Evolutionary conservation across 345 rosid species (phyloP).

Genomic region (Eucalyptus erythrocorys): DNA sequence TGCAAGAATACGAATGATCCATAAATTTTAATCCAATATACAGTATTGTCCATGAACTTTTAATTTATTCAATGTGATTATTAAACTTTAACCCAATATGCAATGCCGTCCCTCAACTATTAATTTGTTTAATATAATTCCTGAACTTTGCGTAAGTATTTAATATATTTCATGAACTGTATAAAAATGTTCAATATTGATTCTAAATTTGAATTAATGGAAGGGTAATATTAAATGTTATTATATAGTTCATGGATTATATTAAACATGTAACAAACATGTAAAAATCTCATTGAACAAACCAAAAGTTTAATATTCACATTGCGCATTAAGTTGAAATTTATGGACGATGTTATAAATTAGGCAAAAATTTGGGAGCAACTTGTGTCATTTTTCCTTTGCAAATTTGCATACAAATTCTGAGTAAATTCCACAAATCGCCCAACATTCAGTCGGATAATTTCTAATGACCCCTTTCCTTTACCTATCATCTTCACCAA

Average conservation of each 20-base stretch:
- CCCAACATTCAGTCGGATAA: neutral
- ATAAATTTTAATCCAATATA: no score
- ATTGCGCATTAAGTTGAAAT: accelerated
- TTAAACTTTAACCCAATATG: neutral
- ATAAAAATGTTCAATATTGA: no score
- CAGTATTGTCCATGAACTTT: accelerated
- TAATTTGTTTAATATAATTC: no score
- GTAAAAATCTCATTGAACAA: neutral
- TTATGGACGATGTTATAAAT: neutral
- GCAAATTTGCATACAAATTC: neutral
- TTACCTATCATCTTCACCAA: neutral
- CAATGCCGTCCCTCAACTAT: accelerated
- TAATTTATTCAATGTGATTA: neutral
- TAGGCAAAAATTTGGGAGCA: no score
- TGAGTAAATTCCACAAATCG: neutral
- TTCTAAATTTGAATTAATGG: no score
- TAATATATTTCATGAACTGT: neutral
- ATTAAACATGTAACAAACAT: neutral
- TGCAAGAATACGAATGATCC: neutral
- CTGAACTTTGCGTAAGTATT: accelerated
- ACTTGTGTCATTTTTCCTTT: neutral
- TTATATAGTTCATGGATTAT: neutral
- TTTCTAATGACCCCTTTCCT: neutral
- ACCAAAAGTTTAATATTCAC: neutral
- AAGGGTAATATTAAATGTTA: accelerated